phyloP scores from a whole-genome alignment of 768 basidiomycete species.

The Kwoniella botswanensis region DNA sequence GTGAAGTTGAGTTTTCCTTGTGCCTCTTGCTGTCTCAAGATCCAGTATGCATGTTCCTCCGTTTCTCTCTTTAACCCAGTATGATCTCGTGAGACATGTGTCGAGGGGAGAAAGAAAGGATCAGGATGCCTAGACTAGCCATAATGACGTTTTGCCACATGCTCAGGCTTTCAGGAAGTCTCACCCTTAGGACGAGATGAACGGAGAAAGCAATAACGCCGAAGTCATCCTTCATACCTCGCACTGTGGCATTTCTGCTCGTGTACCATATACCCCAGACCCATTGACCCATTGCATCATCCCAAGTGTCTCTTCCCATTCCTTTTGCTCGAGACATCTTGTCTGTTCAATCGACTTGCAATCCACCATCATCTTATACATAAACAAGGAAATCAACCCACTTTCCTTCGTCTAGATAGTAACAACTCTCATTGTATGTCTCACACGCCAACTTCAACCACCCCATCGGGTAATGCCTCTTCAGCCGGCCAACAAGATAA shows the following conservation, averaged over 20 bases:
- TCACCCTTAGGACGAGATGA: background rate
- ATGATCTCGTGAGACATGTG: background rate
- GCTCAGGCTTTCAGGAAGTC: background rate
- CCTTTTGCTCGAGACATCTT: background rate
- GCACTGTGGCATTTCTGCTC: background rate
- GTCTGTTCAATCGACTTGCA: background rate
- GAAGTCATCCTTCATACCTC: background rate
- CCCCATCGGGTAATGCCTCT: slow-evolving; percentile 44
- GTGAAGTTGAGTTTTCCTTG: background rate
- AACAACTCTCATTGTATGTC: slow-evolving; percentile 48
- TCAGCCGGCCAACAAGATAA: slow-evolving; percentile 40
- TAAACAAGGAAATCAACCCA: background rate
- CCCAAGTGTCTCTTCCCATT: background rate
- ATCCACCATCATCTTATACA: background rate
- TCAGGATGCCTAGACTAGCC: background rate
- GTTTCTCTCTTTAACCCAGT: background rate
- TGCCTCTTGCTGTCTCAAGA: background rate
- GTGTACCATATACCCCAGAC: background rate
- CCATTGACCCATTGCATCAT: slow-evolving; percentile 10
- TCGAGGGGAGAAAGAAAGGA: background rate
- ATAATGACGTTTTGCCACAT: slow-evolving; percentile 17
- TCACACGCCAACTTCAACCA: slow-evolving; percentile 48
- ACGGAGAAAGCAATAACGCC: background rate
- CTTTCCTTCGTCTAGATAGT: slow-evolving; percentile 1
- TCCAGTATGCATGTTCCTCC: background rate